Conservation (phyloP, 2,329 filamentous ascomycete species). For the Xylaria sp. region DNA sequence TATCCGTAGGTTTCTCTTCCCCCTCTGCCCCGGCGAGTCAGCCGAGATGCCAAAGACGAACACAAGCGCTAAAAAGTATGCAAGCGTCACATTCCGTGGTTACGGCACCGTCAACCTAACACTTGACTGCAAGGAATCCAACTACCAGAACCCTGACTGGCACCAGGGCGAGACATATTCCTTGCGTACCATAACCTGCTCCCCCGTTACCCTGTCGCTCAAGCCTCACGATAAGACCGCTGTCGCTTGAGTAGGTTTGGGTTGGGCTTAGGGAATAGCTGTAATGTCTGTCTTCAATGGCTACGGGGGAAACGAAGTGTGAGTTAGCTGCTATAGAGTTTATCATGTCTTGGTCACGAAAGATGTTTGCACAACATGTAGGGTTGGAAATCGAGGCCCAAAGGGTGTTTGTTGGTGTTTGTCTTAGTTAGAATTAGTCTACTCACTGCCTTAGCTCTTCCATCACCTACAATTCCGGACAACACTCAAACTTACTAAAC, state of each 20-base stretch:
- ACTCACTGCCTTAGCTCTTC: too few relatives aligned
- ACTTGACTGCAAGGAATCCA: slow-evolving; percentile 44
- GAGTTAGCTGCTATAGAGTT: background rate
- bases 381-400: too few relatives aligned
- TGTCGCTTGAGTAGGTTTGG: slow-evolving; percentile 39
- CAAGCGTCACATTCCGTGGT: slow-evolving; percentile 43
- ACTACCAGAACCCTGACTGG: slow-evolving; percentile 49
- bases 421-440: too few relatives aligned
- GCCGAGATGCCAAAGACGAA: background rate
- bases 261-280: background rate
- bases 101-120: slow-evolving; percentile 43
- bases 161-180: slow-evolving; percentile 48
- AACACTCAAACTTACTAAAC: background rate
- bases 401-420: too few relatives aligned
- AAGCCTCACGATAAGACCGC: slow-evolving; percentile 44
- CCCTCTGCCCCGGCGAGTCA: too few relatives aligned
- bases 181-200: slow-evolving; percentile 42
- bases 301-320: background rate
- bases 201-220: slow-evolving; percentile 39
- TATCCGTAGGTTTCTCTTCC: slow-evolving; percentile 46
- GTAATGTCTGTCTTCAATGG: background rate
- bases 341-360: too few relatives aligned
- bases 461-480: too few relatives aligned
- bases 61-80: background rate
- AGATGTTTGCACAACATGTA: too few relatives aligned